phyloP scores from a whole-genome alignment of 495 filamentous ascomycete species.

The Aspergillus avenaceus region DNA sequence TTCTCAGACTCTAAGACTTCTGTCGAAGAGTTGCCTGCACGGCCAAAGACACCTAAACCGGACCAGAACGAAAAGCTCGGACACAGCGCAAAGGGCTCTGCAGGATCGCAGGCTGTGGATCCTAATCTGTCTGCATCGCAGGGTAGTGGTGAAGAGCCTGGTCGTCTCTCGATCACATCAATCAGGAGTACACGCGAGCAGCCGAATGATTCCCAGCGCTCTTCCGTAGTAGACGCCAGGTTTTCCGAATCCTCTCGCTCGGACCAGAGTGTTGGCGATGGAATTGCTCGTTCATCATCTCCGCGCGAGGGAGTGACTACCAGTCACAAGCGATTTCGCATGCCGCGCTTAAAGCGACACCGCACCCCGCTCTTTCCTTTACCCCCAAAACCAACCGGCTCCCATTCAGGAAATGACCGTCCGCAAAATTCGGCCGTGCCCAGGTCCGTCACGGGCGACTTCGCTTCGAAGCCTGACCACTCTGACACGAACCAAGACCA shows the following conservation, averaged over 20 bases:
- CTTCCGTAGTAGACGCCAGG: slow-evolving; percentile 64
- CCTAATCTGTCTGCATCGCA: slow-evolving; percentile 42
- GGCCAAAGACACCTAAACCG: slow-evolving; percentile 10
- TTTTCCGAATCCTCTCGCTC: slow-evolving; percentile 91
- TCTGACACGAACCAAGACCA: slow-evolving; percentile 33
- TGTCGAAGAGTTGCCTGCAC: slow-evolving; percentile 27
- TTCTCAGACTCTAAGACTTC: slow-evolving; percentile 30
- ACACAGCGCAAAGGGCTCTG: slow-evolving; percentile 27
- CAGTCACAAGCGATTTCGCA: slow-evolving; percentile 70
- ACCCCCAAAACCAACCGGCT: slow-evolving; percentile 55
- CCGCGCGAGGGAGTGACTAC: slow-evolving; percentile 37
- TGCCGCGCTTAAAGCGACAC: slow-evolving; percentile 78
- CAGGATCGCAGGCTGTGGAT: slow-evolving; percentile 32
- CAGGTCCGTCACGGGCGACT: slow-evolving; percentile 21
- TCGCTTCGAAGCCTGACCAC: too few relatives aligned
- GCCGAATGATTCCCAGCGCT: slow-evolving; percentile 61
- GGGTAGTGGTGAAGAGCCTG: slow-evolving; percentile 65
- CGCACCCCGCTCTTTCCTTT: slow-evolving; percentile 86
- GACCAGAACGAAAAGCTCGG: slow-evolving; percentile 12
- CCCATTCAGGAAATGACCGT: slow-evolving; percentile 17
- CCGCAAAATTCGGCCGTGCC: slow-evolving; percentile 20
- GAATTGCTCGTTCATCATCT: slow-evolving; percentile 38
- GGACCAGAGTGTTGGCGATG: slow-evolving; percentile 77
- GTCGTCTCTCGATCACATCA: slow-evolving; percentile 51
- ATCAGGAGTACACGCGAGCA: slow-evolving; percentile 53